Percentiles rank a stretch among this genome's conserved stretches.
Conservation (phyloP, 176 grass and related monocot genomes). For the Aegilops tauschii region DNA sequence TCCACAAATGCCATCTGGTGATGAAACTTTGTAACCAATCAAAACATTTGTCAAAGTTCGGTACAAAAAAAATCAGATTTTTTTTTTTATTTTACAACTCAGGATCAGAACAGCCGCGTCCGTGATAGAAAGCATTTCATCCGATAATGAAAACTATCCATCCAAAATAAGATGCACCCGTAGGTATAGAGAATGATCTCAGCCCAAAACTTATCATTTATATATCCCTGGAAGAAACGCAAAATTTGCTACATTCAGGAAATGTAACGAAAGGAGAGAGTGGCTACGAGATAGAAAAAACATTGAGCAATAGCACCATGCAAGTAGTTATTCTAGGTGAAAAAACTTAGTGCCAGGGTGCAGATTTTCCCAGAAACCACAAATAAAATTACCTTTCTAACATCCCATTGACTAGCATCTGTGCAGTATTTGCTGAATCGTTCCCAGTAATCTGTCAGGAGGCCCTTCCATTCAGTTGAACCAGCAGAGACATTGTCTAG, state of each 20-base stretch:
- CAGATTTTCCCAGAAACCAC: background rate
- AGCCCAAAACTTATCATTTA: background rate
- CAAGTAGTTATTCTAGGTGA: background rate
- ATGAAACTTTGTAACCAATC: too few relatives aligned
- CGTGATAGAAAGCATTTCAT: background rate
- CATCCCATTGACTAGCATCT: conserved; percentile 50
- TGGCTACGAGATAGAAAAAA: background rate
- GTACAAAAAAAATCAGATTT: too few relatives aligned
- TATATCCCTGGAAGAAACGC: background rate
- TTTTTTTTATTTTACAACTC: too few relatives aligned
- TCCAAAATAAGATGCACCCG: background rate
- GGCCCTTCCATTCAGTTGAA: conserved; percentile 87
- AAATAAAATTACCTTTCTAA: conserved; percentile 62
- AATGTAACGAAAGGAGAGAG: background rate
- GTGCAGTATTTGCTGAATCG: conserved; percentile 83
- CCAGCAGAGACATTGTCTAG: conserved; percentile 95
- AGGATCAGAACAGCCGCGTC: too few relatives aligned
- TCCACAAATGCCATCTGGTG: too few relatives aligned
- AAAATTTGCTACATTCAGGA: background rate
- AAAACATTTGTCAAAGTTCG: too few relatives aligned
- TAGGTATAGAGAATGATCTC: background rate
- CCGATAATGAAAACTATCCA: background rate
- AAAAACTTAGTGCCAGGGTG: background rate
- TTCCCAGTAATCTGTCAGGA: conserved; percentile 85
- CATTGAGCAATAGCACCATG: background rate